These are phyloP conservation scores for Blastobotrys elegans DNA, from an alignment of 1,139 yeast species.

Conservation along the genomic window DNA sequence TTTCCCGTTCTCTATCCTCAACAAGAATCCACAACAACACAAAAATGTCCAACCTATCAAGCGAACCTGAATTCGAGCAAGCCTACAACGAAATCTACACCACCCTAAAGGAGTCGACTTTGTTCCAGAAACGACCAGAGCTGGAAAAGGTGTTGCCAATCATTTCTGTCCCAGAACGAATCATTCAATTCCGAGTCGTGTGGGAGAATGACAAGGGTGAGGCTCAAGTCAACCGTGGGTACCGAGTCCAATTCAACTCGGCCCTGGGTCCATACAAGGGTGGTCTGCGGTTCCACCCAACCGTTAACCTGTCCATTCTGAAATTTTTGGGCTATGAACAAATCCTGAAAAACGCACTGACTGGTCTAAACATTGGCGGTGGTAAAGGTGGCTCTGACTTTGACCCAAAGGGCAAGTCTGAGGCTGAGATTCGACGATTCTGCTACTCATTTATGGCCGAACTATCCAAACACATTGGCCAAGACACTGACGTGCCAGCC, in stretches of 20 bases:
- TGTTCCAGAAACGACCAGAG: conserved; percentile 84
- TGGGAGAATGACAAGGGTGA: conserved; percentile 97
- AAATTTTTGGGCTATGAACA: conserved; percentile 98
- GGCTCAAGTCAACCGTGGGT: conserved; percentile 92
- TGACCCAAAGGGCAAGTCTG: conserved; percentile 92
- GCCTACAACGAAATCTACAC: conserved; percentile 91
- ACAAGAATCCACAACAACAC: neutral
- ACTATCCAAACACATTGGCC: conserved; percentile 93
- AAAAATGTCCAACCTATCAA: conserved; percentile 14
- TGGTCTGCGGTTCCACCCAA: conserved; percentile 96
- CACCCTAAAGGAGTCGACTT: conserved; percentile 86
- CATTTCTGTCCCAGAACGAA: conserved; percentile 91
- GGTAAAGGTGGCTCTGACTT: conserved; percentile 99
- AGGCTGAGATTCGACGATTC: conserved; percentile 92
- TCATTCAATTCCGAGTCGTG: conserved; percentile 91
- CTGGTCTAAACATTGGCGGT: conserved; percentile 98
- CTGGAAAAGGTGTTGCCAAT: conserved; percentile 86
- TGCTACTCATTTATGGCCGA: conserved; percentile 94
- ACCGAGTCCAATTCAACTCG: conserved; percentile 97
- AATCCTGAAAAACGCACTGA: conserved; percentile 95
- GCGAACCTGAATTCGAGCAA: conserved; percentile 98
- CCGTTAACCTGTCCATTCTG: conserved; percentile 89
- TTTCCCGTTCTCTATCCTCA: neutral
- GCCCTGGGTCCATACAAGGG: conserved; percentile 99
- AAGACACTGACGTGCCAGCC: conserved; percentile 96